Evolutionary conservation across 2,329 filamentous ascomycete genomes (phyloP).

Genomic region (Herpotrichia juniperi): DNA sequence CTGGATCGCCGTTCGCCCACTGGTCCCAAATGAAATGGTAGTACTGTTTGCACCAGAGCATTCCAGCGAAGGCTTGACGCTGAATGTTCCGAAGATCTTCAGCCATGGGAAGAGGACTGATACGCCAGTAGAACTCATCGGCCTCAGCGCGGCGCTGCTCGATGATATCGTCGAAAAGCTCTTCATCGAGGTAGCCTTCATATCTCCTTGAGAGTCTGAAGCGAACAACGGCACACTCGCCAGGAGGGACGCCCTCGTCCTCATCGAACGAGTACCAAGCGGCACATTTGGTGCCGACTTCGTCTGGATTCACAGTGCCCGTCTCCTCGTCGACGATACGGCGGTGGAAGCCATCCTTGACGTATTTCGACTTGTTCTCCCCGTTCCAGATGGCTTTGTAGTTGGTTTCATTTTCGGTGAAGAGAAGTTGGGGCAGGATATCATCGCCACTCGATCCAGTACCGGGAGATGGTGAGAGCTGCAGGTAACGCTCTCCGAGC

Average conservation of each 20-base stretch:
- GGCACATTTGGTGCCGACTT: conserved; percentile 83
- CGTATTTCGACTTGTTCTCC: conserved; percentile 77
- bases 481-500: conserved; percentile 81
- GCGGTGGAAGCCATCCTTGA: conserved; percentile 94
- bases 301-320: conserved; percentile 78
- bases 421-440: conserved; percentile 82
- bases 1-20: conserved; percentile 93
- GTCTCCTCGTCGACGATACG: conserved; percentile 84
- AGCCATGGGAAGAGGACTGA: conserved; percentile 91
- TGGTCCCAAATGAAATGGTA: conserved; percentile 98
- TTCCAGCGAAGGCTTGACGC: conserved; percentile 89
- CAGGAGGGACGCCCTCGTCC: conserved; percentile 82
- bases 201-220: conserved; percentile 82
- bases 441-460: conserved; percentile 79
- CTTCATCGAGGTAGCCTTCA: conserved; percentile 85
- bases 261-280: conserved; percentile 95
- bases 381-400: conserved; percentile 76
- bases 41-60: conserved; percentile 99
- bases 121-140: conserved; percentile 92
- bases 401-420: conserved; percentile 97
- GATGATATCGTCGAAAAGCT: conserved; percentile 87
- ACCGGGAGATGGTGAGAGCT: conserved; percentile 88
- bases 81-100: conserved; percentile 96
- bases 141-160: conserved; percentile 87
- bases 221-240: conserved; percentile 93